phyloP scores from a whole-genome alignment of 2,329 filamentous ascomycete species.

The Colletotrichum horii region DNA sequence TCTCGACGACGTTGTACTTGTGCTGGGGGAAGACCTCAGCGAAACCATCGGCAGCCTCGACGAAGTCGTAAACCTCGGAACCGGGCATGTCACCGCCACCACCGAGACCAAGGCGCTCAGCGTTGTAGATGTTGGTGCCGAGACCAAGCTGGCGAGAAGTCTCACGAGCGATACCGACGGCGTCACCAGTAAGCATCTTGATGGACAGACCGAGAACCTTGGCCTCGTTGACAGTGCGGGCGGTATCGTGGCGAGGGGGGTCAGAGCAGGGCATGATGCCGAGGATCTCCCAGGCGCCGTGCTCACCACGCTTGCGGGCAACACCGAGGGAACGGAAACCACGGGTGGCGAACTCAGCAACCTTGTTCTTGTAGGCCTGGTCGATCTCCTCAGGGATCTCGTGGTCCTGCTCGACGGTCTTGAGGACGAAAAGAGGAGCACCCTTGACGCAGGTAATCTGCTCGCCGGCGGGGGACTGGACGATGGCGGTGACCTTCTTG shows the following conservation, averaged over 20 bases:
- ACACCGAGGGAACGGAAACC: slow-evolving; percentile 95
- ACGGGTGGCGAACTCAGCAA: slow-evolving; percentile 81
- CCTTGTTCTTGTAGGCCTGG: slow-evolving; percentile 88
- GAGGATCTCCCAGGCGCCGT: slow-evolving; percentile 86
- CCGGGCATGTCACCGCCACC: slow-evolving; percentile 92
- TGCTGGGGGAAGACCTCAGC: slow-evolving; percentile 94
- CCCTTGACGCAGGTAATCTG: slow-evolving; percentile 90
- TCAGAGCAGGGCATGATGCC: slow-evolving; percentile 96
- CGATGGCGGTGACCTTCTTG: slow-evolving; percentile 87
- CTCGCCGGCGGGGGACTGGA: slow-evolving; percentile 83
- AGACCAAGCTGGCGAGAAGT: slow-evolving; percentile 91
- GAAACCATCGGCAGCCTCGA: slow-evolving; percentile 93
- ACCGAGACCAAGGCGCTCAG: slow-evolving; percentile 88
- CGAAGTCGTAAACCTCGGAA: slow-evolving; percentile 93
- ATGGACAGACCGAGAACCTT: slow-evolving; percentile 87
- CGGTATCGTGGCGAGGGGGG: slow-evolving; percentile 88
- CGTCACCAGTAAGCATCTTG: slow-evolving; percentile 96
- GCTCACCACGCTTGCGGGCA: slow-evolving; percentile 80
- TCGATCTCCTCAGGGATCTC: slow-evolving; percentile 78
- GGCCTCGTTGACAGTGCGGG: slow-evolving; percentile 87
- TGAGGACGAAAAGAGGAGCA: slow-evolving; percentile 85
- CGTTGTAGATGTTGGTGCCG: slow-evolving; percentile 92
- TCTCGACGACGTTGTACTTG: slow-evolving; percentile 94
- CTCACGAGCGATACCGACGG: slow-evolving; percentile 90
- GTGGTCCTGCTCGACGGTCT: slow-evolving; percentile 86